phyloP scores from a whole-genome alignment of 2,329 filamentous ascomycete species.

The Cercospora berteroae region DNA sequence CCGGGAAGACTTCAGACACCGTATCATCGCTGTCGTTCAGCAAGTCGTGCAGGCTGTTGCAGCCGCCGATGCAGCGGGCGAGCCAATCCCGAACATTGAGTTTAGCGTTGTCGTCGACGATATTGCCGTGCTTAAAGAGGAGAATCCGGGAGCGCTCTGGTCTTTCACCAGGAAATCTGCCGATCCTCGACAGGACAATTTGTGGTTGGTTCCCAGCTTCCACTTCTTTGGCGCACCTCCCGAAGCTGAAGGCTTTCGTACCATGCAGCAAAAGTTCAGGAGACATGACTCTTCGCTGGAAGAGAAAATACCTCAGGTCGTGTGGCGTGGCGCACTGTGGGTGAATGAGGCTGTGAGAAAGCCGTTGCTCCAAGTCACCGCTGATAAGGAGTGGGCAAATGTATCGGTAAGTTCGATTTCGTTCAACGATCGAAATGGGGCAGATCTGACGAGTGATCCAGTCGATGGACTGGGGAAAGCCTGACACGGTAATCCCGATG shows the following conservation, averaged over 20 bases:
- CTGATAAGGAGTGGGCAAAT: slow-evolving; percentile 40
- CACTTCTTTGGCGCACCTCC: slow-evolving; percentile 25
- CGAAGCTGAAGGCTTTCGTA: slow-evolving; percentile 24
- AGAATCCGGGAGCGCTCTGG: slow-evolving; percentile 17
- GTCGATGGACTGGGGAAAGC: slow-evolving; percentile 30
- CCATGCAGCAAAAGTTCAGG: slow-evolving; percentile 22
- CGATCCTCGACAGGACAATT: slow-evolving; percentile 25
- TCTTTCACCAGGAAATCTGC: slow-evolving; percentile 19
- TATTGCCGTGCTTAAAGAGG: slow-evolving; percentile 15
- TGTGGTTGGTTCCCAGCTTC: slow-evolving; percentile 26
- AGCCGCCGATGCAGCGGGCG: slow-evolving; percentile 21
- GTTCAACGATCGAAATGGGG: background rate
- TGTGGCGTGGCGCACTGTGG: slow-evolving; percentile 35
- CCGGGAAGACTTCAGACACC: slow-evolving; percentile 29
- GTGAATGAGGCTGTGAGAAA: slow-evolving; percentile 32
- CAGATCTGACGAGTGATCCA: slow-evolving; percentile 8
- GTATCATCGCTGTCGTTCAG: slow-evolving; percentile 35
- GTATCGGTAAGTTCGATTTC: slow-evolving; percentile 28
- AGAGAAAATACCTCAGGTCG: slow-evolving; percentile 32
- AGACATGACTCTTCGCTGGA: slow-evolving; percentile 26
- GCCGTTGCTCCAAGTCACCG: slow-evolving; percentile 33
- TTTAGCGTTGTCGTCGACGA: slow-evolving; percentile 26
- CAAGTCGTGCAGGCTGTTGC: slow-evolving; percentile 21
- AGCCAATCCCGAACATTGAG: slow-evolving; percentile 25
- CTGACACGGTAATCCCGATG: slow-evolving; percentile 23